A percentile compares a stretch with the other conserved stretches of the same genome.
Conservation (phyloP, 441 rosid species). For the Populus trichocarpa region DNA sequence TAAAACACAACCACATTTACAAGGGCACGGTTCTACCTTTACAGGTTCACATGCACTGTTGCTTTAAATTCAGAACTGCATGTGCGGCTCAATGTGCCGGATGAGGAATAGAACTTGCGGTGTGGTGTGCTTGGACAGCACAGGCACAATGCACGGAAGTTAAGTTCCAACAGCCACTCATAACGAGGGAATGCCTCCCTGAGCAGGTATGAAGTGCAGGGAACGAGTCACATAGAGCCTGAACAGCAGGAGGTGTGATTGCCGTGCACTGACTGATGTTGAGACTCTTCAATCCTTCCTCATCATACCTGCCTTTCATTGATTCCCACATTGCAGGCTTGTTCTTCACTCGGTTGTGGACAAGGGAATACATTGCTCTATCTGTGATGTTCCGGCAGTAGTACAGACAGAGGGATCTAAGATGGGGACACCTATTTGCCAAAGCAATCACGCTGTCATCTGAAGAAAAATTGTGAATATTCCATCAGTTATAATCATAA, state of each 20-base stretch:
- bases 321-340: slow-evolving; percentile 55
- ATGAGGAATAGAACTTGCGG: slow-evolving; percentile 34
- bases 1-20: slow-evolving; percentile 21
- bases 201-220: slow-evolving; percentile 97
- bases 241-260: slow-evolving; percentile 88
- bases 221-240: slow-evolving; percentile 84
- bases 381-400: slow-evolving; percentile 90
- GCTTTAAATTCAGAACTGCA: background rate
- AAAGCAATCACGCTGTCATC: slow-evolving; percentile 86
- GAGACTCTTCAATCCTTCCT: slow-evolving; percentile 79
- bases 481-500: background rate
- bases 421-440: slow-evolving; percentile 73
- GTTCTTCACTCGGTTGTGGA: slow-evolving; percentile 64
- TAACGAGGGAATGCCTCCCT: slow-evolving; percentile 87
- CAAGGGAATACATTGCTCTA: slow-evolving; percentile 79
- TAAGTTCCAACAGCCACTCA: slow-evolving; percentile 87
- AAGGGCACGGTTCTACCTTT: background rate
- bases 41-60: background rate
- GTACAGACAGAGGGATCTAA: slow-evolving; percentile 75
- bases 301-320: slow-evolving; percentile 43
- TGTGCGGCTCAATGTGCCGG: slow-evolving; percentile 49
- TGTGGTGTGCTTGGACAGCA: slow-evolving; percentile 65
- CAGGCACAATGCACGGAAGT: slow-evolving; percentile 95
- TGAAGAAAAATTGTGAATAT: slow-evolving; percentile 22
- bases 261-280: slow-evolving; percentile 98